Evolutionary conservation across 495 filamentous ascomycete genomes (phyloP), one percentile per base, ranked within the genome.

Genomic region (Xylaria grammica): DNA sequence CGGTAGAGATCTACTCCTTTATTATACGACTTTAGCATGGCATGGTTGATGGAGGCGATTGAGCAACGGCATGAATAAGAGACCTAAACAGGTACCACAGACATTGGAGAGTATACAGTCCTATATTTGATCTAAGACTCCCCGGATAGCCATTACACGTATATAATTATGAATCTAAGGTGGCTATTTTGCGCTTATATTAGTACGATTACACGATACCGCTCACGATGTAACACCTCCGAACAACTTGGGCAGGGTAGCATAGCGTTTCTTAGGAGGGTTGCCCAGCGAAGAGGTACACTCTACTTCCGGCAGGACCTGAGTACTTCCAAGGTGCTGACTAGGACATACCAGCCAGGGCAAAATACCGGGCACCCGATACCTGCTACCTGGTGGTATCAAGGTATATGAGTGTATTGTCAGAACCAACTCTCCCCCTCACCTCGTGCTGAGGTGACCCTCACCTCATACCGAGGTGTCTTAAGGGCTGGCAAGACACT

Each of bases 91-190:
- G 57, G 63, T 51, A 49, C 54, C 42, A 15, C 58, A 66, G 59
- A 51, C 36, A 52, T 57, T 26, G 46, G 29, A 65, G 62, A 55
- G 44, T 49, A 20, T 62, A 51, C 56, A 51, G 53, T 44, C 48
- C 50, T 44, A 53, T 40, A 26, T 22, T 32, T 26, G 22, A 63
- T 45, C 13, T 19, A 59, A 22, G 45, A 38, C 57, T 46, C 46
- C 30, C 30, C 52, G 66, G 57, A 52, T 60, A 67, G 69, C 60
- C 61, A 65, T 65, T 57, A 66, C 59, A 65, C 19, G 9, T 59
- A 34, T 22, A 48, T 46, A 34, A 46, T n/a, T 15, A 36, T 36
- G n/a, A 36, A 48, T 24, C 26, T 48, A 19, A 57, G 54, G 20
- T 45, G 7, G 0, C 38, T 30, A 1, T 20, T 42, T 29, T 44